Base-by-base conservation (phyloP, 106 monocot species). In the Triglochin maritima region DNA sequence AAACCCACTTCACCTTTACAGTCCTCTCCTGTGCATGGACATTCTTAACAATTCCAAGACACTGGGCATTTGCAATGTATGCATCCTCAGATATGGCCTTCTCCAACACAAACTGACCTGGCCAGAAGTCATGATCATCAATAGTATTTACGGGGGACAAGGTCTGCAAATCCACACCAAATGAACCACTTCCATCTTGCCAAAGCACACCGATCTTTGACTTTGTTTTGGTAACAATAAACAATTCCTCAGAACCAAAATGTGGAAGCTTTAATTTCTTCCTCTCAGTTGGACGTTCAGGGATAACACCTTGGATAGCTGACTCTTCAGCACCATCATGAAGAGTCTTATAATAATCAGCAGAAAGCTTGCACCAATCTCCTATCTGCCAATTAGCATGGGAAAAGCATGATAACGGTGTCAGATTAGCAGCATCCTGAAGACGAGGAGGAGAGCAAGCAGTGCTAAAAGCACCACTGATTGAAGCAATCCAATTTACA, bases 51-150 rank as follows among this genome's bases (percentile, higher is more conserved):
- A 95, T 73, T 16, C 90, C 95, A 13, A 83, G 15, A 45, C 60
- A 62, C 29, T 74, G 82, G 44, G 4, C 46, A 48, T 9, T 64
- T 49, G 63, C 47, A 50, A 46, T 49, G 17, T 71, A 50, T 3
- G 42, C 50, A 66, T 85, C 83, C 48, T 82, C 89, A 42, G 54
- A 42, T 84, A 76, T 59, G 59, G 75, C 64, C 77, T 85, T 90
- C 67, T 90, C 85, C 65, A 83, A 70, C 6, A 95, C 87, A 74
- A 83, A 81, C 53, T 95, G 90, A 53, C 66, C 90, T 3, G 87
- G 87, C 85, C 85, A 95, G 73, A 95, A 95, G 74, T 95, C 95
- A 59, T 90, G 87, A 66, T 95, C 95, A 60, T 87, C 85, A 64
- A 95, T 70, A 68, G 77, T 90, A 59, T 66, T 83, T 7, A 83